Evolutionary conservation across 768 basidiomycete genomes (phyloP).

Genomic region (Suillus fuscotomentosus): DNA sequence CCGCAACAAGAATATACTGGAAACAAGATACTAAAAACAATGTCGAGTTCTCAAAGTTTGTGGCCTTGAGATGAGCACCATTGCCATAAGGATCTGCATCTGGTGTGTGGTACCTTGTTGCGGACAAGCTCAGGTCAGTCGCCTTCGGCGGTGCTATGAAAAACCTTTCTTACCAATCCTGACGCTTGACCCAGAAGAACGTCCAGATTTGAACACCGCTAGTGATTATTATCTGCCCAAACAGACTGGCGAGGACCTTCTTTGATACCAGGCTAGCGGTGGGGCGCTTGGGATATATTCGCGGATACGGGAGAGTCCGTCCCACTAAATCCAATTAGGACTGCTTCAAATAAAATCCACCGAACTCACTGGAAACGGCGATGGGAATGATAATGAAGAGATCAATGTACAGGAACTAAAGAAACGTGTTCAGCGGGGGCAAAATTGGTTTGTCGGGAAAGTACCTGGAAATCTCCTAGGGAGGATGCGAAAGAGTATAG

Average conservation of each 20-base stretch:
- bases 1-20: slow-evolving; percentile 97
- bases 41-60: slow-evolving; percentile 89
- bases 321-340: slow-evolving; percentile 64
- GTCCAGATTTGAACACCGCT: slow-evolving; percentile 81
- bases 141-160: slow-evolving; percentile 2
- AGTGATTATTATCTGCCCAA: slow-evolving; percentile 90
- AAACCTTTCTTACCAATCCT: slow-evolving; percentile 63
- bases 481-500: slow-evolving; percentile 96
- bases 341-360: background rate
- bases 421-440: slow-evolving; percentile 6
- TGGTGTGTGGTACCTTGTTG: slow-evolving; percentile 61
- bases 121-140: slow-evolving; percentile 23
- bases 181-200: slow-evolving; percentile 84
- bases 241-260: slow-evolving; percentile 89
- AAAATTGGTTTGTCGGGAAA: slow-evolving; percentile 13
- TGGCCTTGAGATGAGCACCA: slow-evolving; percentile 74
- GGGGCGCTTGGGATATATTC: slow-evolving; percentile 85
- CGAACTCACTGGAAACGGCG: slow-evolving; percentile 85
- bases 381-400: slow-evolving; percentile 97
- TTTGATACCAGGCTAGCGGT: slow-evolving; percentile 95
- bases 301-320: slow-evolving; percentile 84
- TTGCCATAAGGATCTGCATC: slow-evolving; percentile 44
- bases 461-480: slow-evolving; percentile 92
- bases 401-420: slow-evolving; percentile 94
- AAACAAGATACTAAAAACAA: slow-evolving; percentile 95